Evolutionary conservation across 495 filamentous ascomycete genomes (phyloP), one percentile per base, ranked within the genome.

Genomic region (Aspergillus sclerotioniger): DNA sequence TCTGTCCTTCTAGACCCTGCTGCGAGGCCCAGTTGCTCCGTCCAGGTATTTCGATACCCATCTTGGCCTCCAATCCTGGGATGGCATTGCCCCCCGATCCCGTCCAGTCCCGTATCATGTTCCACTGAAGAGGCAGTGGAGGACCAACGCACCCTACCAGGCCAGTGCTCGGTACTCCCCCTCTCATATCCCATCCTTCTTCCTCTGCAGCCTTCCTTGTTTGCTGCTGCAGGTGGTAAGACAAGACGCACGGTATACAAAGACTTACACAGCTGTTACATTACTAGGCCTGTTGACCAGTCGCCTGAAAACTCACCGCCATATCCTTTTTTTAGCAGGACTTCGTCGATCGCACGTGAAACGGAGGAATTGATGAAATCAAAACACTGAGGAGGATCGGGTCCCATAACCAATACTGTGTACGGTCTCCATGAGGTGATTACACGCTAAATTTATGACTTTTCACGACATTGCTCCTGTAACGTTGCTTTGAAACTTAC

Each of bases 351-450:
- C 51, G 17, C 13, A 21, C 4, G 9, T 39, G 31, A 19, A 32
- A 21, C 16, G 28, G 19, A 37, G 51, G 33, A 15, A 41, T 9
- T 41, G 37, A 15, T 41, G 37, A n/a, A 41, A 41, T 28, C 47
- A 29, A 50, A n/a, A 16, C 15, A 39, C 16, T 41, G n/a, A 53
- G 12, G 7, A 7, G n/a, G 33, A 37, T 17, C 25, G 51, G 32
- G 20, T 25, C 8, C 9, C 12, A 50, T 7, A 50, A 16, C 17
- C 21, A 32, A 3, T 16, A 28, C 39, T 32, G 10, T 53, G 39
- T 37, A n/a, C n/a, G n/a, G n/a, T n/a, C n/a, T n/a, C n/a, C 46
- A 61, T 61, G 49, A 50, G 50, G 47, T 61, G 54, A 57, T 57
- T 45, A 39, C 48, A 28, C 32, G 19, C 54, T 57, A 52, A 53